These are phyloP conservation scores for Fibroporia radiculosa DNA, from an alignment of 768 basidiomycete species.

Conservation along the genomic window DNA sequence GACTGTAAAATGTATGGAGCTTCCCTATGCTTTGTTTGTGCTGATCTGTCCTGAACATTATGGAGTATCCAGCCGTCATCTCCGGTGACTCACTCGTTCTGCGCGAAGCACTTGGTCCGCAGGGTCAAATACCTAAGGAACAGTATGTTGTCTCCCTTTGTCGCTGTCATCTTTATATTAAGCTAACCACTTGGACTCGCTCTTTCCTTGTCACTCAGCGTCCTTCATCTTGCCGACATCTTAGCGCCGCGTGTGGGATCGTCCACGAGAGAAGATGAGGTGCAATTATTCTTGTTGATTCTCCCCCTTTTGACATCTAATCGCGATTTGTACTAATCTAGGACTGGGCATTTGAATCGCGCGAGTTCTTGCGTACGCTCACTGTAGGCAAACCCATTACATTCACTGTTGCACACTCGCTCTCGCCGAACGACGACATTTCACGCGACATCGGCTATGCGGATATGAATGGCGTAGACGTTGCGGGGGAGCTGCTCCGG, in stretches of 20 bases:
- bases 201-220: conserved; percentile 37
- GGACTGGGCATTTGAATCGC: conserved; percentile 89
- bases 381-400: conserved; percentile 87
- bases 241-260: conserved; percentile 79
- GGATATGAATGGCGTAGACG: conserved; percentile 64
- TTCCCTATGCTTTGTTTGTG: conserved; percentile 6
- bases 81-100: conserved; percentile 88
- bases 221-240: conserved; percentile 86
- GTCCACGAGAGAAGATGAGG: conserved; percentile 79
- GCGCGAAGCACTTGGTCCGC: conserved; percentile 65
- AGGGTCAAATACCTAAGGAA: conserved; percentile 88
- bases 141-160: conserved; percentile 41
- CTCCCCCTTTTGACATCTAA: not conserved
- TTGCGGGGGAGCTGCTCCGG: conserved; percentile 69
- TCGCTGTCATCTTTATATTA: not conserved
- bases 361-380: conserved; percentile 83
- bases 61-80: conserved; percentile 58
- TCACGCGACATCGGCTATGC: conserved; percentile 75
- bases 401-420: conserved; percentile 74
- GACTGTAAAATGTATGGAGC: conserved; percentile 31
- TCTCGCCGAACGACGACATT: conserved; percentile 68
- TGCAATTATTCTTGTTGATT: conserved; percentile 20
- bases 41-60: conserved; percentile 16
- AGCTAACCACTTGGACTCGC: not conserved
- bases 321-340: conserved; percentile 22